Conservation (phyloP, 495 filamentous ascomycete species). For the Aspergillus kassunensis region DNA sequence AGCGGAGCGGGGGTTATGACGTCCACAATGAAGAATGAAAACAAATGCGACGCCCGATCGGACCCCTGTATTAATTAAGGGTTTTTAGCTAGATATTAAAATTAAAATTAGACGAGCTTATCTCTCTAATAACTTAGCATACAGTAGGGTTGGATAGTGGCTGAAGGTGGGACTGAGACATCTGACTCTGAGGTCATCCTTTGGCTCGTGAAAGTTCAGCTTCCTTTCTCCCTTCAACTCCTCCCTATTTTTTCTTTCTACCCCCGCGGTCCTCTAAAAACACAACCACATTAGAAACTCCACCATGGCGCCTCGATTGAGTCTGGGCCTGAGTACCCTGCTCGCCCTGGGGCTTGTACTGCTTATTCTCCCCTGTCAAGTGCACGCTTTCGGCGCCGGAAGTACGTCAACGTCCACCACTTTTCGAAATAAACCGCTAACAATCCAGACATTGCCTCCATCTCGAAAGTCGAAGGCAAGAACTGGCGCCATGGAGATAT, state of each 20-base stretch:
- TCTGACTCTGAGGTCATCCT: constrained; percentile 1
- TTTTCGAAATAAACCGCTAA: not conserved
- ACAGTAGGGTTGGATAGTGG: not conserved
- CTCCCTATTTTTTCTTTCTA: not conserved
- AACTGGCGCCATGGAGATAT: constrained; percentile 99
- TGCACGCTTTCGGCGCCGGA: constrained; percentile 82
- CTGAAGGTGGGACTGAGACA: not conserved
- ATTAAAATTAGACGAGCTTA: not conserved
- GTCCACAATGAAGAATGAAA: not conserved
- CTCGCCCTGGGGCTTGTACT: constrained; percentile 61
- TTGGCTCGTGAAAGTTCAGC: not conserved
- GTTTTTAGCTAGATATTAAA: too few relatives aligned
- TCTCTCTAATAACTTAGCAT: too few relatives aligned
- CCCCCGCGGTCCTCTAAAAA: not conserved
- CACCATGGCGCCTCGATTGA: constrained; percentile 29
- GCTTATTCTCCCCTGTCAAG: constrained; percentile 41
- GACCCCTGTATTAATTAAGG: too few relatives aligned
- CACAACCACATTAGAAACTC: not conserved
- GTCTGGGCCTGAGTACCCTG: constrained; percentile 30
- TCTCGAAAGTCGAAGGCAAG: constrained; percentile 86
- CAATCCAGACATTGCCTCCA: constrained; percentile 71
- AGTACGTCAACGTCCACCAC: constrained; percentile 40
- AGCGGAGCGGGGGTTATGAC: constrained; percentile 1
- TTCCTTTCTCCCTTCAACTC: not conserved
- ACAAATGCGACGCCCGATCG: not conserved